phyloP scores from a whole-genome alignment of 2,329 filamentous ascomycete genomes.

The Alternaria solani region DNA sequence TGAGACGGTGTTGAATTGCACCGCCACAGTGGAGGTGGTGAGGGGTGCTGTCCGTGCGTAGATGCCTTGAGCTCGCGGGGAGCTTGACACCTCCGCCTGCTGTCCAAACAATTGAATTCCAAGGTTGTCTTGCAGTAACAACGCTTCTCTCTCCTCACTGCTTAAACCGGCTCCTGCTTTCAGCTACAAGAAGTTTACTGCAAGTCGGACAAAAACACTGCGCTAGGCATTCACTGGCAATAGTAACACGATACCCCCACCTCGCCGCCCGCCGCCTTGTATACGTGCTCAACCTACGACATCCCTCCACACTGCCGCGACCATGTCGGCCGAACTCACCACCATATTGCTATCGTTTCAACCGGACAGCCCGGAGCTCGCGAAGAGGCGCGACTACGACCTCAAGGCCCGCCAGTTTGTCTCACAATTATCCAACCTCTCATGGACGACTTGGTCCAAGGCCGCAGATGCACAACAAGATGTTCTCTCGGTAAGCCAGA shows the following conservation, averaged over 20 bases:
- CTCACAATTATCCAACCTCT: conserved; percentile 45
- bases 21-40: conserved; percentile 22
- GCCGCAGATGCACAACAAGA: conserved; percentile 51
- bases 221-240: not conserved
- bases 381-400: conserved; percentile 52
- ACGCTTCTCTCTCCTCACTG: not conserved
- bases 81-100: conserved; percentile 28
- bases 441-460: conserved; percentile 45
- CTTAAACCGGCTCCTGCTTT: not conserved
- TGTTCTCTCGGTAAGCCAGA: conserved; percentile 47
- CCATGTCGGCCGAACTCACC: conserved; percentile 45
- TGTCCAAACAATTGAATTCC: conserved; percentile 14
- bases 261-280: conserved; percentile 23
- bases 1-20: conserved; percentile 2
- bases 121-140: conserved; percentile 3
- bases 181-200: not conserved
- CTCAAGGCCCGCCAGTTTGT: conserved; percentile 46
- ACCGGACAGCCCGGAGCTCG: conserved; percentile 41
- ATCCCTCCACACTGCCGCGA: conserved; percentile 11
- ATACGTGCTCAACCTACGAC: conserved; percentile 11
- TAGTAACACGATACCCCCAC: conserved; percentile 26
- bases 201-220: not conserved
- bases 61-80: conserved; percentile 38
- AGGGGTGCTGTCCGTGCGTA: conserved; percentile 21
- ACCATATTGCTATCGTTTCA: conserved; percentile 46